phyloP scores from a whole-genome alignment of 495 filamentous ascomycete species.

The Trichoderma asperelloides region DNA sequence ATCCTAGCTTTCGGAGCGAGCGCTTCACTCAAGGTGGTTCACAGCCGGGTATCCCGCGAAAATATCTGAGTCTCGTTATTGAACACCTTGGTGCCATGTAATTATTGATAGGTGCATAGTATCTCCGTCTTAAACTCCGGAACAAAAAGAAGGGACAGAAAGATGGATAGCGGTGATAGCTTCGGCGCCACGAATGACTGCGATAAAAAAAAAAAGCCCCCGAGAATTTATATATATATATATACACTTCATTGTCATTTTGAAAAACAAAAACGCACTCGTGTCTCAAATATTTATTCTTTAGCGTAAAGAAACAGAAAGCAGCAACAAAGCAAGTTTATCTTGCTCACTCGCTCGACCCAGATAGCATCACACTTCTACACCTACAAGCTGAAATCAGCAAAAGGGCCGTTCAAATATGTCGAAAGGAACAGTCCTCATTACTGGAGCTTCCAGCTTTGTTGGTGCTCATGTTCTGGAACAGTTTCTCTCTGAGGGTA shows the following conservation, averaged over 20 bases:
- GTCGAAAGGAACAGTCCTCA: not conserved
- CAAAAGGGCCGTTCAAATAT: not conserved
- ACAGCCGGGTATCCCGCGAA: not conserved
- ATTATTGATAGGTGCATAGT: not conserved
- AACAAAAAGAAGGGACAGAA: not conserved
- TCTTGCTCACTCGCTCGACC: no score
- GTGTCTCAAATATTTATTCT: no score
- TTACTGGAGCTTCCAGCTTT: conserved; percentile 27
- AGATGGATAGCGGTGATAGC: not conserved
- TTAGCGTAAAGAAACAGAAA: no score
- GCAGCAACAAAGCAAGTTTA: no score
- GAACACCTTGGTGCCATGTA: not conserved
- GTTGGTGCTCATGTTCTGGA: conserved; percentile 29
- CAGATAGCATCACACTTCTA: not conserved
- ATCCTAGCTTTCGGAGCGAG: no score
- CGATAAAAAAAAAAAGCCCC: no score
- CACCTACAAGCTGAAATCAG: not conserved
- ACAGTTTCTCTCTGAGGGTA: conserved; percentile 56
- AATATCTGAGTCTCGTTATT: not conserved
- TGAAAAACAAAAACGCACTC: no score
- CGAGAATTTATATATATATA: no score
- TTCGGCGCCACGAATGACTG: not conserved
- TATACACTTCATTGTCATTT: no score
- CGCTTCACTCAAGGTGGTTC: no score
- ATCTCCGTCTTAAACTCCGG: not conserved